phyloP scores from a whole-genome alignment of 1,284 basidiomycete species.

The Melampsora americana region DNA sequence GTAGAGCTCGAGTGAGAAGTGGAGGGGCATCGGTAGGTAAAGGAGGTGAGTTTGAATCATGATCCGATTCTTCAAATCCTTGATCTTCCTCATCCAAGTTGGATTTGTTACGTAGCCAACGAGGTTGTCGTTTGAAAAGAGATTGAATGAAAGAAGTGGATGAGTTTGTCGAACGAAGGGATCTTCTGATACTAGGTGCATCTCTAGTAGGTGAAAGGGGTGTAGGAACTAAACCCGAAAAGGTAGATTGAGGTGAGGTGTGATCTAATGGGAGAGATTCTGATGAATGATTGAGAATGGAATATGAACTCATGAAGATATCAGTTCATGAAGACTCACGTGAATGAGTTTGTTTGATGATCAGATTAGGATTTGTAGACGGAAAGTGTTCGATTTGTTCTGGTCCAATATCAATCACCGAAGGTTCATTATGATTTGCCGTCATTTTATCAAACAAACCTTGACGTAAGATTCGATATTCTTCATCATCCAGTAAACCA shows the following conservation, averaged over 20 bases:
- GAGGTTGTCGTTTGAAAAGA: constrained; percentile 17
- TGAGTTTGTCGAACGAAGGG: constrained; percentile 6
- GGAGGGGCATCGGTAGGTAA: background rate
- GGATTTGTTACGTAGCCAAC: background rate
- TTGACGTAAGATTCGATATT: constrained; percentile 48
- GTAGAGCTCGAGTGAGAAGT: background rate
- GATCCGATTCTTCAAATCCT: background rate
- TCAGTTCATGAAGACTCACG: too few relatives aligned
- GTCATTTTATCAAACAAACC: constrained; percentile 46
- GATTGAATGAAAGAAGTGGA: constrained; percentile 18
- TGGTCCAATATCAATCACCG: background rate
- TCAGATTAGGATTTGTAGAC: background rate
- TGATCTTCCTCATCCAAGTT: background rate
- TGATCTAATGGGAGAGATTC: background rate
- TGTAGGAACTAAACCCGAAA: background rate
- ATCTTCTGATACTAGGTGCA: background rate
- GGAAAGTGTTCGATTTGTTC: background rate
- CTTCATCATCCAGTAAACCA: constrained; percentile 49
- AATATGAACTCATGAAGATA: too few relatives aligned
- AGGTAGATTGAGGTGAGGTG: background rate
- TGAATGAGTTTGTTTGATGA: background rate
- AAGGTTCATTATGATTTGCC: background rate
- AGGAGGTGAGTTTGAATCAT: background rate
- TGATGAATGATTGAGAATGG: too few relatives aligned
- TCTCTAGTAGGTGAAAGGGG: constrained; percentile 8